Evolutionary conservation across 1,139 yeast species (phyloP).

Genomic region (Yamadazyma diddensiae): DNA sequence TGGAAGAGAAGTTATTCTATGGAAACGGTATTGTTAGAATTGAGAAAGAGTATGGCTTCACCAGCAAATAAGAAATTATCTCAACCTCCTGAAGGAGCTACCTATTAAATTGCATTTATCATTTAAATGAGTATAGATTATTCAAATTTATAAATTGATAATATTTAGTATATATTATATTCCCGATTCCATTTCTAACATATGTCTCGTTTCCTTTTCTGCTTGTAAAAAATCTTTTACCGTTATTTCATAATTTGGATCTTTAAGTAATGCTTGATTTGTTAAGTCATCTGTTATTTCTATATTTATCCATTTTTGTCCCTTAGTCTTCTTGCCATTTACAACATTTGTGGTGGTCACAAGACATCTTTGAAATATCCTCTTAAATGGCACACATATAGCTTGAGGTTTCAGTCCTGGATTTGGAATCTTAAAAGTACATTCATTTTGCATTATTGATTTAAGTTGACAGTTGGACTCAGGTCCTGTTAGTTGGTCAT

Average conservation of each 20-base stretch:
- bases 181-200: conserved; percentile 27
- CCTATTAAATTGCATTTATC: conserved; percentile 34
- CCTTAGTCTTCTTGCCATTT: conserved; percentile 25
- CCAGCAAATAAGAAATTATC: conserved; percentile 78
- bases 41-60: conserved; percentile 82
- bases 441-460: conserved; percentile 49
- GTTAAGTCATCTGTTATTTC: conserved; percentile 42
- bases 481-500: conserved; percentile 28
- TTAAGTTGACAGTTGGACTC: conserved; percentile 39
- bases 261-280: conserved; percentile 28
- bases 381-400: conserved; percentile 52
- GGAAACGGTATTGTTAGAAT: conserved; percentile 86
- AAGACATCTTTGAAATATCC: conserved; percentile 50
- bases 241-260: conserved; percentile 22
- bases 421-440: conserved; percentile 37
- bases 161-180: no score
- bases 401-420: conserved; percentile 32
- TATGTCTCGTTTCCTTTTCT: conserved; percentile 33
- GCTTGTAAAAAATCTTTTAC: conserved; percentile 38
- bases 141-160: not conserved
- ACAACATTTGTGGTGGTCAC: conserved; percentile 21
- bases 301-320: conserved; percentile 37
- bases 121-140: conserved; percentile 1
- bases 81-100: conserved; percentile 89
- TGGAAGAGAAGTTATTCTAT: conserved; percentile 91